Conservation (phyloP, 2,329 filamentous ascomycete species). For the Phialophora tarda region DNA sequence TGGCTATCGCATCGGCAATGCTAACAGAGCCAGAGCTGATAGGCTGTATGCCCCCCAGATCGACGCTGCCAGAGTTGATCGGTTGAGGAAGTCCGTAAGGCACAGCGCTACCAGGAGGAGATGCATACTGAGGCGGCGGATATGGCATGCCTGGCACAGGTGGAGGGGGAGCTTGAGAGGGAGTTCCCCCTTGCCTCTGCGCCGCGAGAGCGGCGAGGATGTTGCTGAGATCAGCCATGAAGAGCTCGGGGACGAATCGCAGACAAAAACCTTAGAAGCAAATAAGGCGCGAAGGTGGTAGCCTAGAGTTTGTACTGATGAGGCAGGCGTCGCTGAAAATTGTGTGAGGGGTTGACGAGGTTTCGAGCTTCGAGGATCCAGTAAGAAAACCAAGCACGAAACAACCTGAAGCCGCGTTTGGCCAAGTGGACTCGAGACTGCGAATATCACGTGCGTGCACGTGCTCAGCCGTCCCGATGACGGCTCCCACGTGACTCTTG, state of each 20-base stretch:
- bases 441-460: background rate
- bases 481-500: background rate
- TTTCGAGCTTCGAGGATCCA: conserved; percentile 7
- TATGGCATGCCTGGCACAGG: conserved; percentile 47
- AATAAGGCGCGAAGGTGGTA: background rate
- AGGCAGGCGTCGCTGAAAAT: background rate
- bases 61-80: conserved; percentile 70
- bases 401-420: background rate
- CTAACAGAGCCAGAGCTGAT: conserved; percentile 80
- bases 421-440: conserved; percentile 2
- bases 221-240: conserved; percentile 53
- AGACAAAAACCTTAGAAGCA: background rate
- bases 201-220: conserved; percentile 62
- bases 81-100: conserved; percentile 51
- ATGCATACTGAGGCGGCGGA: conserved; percentile 53
- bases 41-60: conserved; percentile 79
- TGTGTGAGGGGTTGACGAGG: conserved; percentile 2
- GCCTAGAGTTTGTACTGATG: background rate
- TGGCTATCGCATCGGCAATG: conserved; percentile 82
- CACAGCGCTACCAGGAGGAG: conserved; percentile 48
- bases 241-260: background rate
- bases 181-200: conserved; percentile 55
- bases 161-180: conserved; percentile 49
- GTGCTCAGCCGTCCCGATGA: background rate
- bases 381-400: conserved; percentile 1